phyloP scores from a whole-genome alignment of 345 rosid species.

The Gossypium raimondii region DNA sequence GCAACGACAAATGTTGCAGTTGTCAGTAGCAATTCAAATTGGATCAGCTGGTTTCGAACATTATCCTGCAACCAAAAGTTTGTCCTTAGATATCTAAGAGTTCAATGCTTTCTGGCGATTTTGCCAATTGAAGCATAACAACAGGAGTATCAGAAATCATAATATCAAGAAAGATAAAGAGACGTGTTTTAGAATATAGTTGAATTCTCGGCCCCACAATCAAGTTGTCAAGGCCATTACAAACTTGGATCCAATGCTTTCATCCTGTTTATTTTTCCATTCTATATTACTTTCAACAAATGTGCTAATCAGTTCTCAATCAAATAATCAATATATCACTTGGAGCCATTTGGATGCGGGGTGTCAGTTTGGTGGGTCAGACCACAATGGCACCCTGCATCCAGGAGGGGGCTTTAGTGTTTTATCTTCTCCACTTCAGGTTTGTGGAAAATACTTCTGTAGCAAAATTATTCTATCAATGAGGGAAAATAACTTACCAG shows the following conservation, averaged over 20 bases:
- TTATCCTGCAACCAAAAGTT: slow-evolving; percentile 57
- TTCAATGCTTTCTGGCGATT: neutral
- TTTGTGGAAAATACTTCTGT: neutral
- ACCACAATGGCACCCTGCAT: neutral
- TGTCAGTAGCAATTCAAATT: slow-evolving; percentile 85
- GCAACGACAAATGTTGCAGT: slow-evolving; percentile 94
- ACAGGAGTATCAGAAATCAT: neutral
- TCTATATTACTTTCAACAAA: neutral
- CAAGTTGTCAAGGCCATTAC: neutral
- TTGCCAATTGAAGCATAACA: neutral
- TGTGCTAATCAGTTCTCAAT: neutral
- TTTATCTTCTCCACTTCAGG: neutral
- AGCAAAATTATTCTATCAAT: neutral
- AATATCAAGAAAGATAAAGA: neutral
- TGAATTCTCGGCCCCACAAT: neutral
- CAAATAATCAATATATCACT: neutral
- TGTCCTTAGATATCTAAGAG: neutral
- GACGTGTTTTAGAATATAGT: neutral
- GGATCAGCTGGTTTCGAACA: slow-evolving; percentile 95
- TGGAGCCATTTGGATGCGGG: neutral
- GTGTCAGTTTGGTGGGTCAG: neutral
- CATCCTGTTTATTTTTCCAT: neutral
- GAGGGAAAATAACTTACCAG: slow-evolving; percentile 40
- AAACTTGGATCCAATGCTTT: neutral
- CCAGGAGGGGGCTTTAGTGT: neutral